Base-by-base conservation (phyloP, 495 filamentous ascomycete genomes). In the Talaromyces adpressus region DNA sequence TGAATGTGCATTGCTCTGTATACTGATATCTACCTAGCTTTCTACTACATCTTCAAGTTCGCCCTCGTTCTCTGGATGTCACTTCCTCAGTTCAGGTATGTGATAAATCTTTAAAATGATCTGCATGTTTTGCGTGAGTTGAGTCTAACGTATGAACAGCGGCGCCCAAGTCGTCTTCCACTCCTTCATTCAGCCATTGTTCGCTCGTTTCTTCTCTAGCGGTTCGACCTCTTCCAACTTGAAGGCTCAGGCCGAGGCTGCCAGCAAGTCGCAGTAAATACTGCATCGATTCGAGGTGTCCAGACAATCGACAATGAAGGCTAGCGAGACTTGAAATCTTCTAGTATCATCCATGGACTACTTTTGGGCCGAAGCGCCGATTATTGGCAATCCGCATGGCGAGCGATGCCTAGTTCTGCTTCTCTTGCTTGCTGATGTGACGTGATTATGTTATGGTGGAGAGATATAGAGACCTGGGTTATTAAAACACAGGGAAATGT, bases 31-130 rank as follows among this genome's bases (percentile, higher is more conserved):
- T 36, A 8, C 18, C 57, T 56, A 87, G 85, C 94, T 71, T 99
- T 99, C 85, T 99, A 99, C 87, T 99, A 91, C 80, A 94, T 93
- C 79, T 98, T 98, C 89, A 99, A 99, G 83, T 96, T 99, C 73
- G 84, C 92, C 71, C 86, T 97, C 71, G 81, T 97, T 69, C 86
- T 99, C 72, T 99, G 95, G 95, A 91, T 98, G 79, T 88, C 93
- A 67, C 91, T 99, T 65, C 94, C 94, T 68, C 86, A 91, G 77
- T 95, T 92, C 81, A 81, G 80, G 94, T 98, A 87, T 73, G 88
- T 16, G 36, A 14, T 82, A 36, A 36, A 52, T 29, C 14, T n/a
- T 2, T 27, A 27, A 4, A 4, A 29, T 59, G n/a, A n/a, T 69
- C 23, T 63, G 39, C 39, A 49, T 27, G 9, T 18, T 8, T 8